These are phyloP conservation scores for Emergomyces orientalis DNA, from an alignment of 2,329 filamentous ascomycete species.

Conservation along the genomic window DNA sequence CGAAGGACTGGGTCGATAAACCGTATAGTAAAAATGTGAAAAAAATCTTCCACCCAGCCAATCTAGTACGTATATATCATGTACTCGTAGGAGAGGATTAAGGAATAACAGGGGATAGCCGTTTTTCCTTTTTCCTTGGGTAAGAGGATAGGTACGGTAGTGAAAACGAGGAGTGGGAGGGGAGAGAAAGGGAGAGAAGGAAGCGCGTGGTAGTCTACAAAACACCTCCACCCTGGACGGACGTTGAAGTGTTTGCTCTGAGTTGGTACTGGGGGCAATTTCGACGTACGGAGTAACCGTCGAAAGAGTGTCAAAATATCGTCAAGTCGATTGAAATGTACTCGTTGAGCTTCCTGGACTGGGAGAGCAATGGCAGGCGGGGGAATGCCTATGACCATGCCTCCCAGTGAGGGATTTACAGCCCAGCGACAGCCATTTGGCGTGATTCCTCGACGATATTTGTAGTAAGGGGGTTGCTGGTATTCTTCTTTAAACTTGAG, in stretches of 20 bases:
- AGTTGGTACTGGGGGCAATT: constrained; percentile 47
- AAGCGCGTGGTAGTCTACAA: constrained; percentile 15
- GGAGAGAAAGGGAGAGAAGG: neutral
- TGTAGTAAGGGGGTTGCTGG: constrained; percentile 18
- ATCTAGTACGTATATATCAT: neutral
- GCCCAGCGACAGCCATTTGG: constrained; percentile 72
- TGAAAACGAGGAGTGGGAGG: neutral
- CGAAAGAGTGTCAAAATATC: constrained; percentile 48
- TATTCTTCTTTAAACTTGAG: constrained; percentile 21
- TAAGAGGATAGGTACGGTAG: neutral
- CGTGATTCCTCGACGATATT: constrained; percentile 68
- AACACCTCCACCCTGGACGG: constrained; percentile 31
- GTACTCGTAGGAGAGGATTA: neutral
- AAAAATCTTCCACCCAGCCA: neutral
- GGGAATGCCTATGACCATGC: neutral
- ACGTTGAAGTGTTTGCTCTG: constrained; percentile 32
- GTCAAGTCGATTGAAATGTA: constrained; percentile 48
- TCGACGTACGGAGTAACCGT: constrained; percentile 44
- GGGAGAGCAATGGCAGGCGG: constrained; percentile 21
- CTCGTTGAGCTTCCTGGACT: constrained; percentile 81
- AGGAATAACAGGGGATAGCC: neutral
- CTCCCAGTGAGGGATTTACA: constrained; percentile 80
- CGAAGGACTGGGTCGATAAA: neutral
- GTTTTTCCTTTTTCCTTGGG: neutral
- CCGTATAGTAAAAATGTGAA: neutral